phyloP scores from a whole-genome alignment of 2,329 filamentous ascomycete species.

The Diaporthe nobilis region DNA sequence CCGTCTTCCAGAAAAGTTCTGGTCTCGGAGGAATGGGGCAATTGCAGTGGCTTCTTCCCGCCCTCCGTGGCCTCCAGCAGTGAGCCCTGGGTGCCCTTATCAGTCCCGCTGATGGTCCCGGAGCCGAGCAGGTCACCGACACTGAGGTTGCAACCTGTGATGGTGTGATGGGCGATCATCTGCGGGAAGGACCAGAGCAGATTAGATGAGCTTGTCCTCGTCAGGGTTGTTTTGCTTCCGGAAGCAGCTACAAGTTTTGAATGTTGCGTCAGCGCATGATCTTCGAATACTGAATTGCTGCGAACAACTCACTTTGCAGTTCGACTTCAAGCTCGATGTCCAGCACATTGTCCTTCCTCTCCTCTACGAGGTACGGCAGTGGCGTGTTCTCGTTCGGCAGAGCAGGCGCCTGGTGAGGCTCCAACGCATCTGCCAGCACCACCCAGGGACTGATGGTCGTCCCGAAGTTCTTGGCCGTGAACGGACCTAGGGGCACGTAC shows the following conservation, averaged over 20 bases:
- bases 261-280: not conserved
- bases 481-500: constrained; percentile 73
- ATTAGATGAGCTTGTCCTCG: constrained; percentile 54
- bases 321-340: constrained; percentile 57
- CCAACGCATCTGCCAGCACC: constrained; percentile 71
- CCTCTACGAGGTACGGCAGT: constrained; percentile 70
- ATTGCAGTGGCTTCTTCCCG: constrained; percentile 11
- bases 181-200: constrained; percentile 87
- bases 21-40: constrained; percentile 1
- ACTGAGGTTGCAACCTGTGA: constrained; percentile 50
- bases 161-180: constrained; percentile 86
- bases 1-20: constrained; percentile 24
- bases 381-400: constrained; percentile 53
- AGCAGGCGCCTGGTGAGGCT: constrained; percentile 47
- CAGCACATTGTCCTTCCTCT: constrained; percentile 53
- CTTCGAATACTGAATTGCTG: not conserved
- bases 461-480: constrained; percentile 73
- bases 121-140: constrained; percentile 33
- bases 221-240: constrained; percentile 46
- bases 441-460: constrained; percentile 76
- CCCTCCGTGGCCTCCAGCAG: constrained; percentile 29
- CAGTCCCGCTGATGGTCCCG: constrained; percentile 22
- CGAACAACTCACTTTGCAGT: constrained; percentile 53
- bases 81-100: constrained; percentile 28
- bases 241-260: constrained; percentile 34